These are phyloP conservation scores for Ceratocystis albifundus DNA, from an alignment of 2,329 filamentous ascomycete genomes.

Conservation along the genomic window DNA sequence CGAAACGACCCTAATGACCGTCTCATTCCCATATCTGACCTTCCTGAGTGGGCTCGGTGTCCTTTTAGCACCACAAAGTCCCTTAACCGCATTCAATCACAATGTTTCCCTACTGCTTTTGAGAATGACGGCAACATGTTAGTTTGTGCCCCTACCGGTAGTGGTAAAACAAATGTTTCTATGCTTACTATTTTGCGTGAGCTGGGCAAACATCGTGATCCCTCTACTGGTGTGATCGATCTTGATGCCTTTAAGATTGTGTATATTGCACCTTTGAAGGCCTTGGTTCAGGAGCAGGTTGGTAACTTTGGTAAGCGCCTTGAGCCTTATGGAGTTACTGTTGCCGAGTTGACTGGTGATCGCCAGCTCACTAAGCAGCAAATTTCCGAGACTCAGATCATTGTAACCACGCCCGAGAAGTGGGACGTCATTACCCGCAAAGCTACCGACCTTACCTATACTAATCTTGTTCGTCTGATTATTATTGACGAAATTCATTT, in stretches of 20 bases:
- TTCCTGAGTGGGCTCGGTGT: constrained; percentile 81
- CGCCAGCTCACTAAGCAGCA: constrained; percentile 97
- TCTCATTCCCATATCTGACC: constrained; percentile 70
- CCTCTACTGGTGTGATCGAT: constrained; percentile 83
- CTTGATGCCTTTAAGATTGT: constrained; percentile 97
- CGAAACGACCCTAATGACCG: constrained; percentile 68
- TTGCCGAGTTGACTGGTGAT: constrained; percentile 94
- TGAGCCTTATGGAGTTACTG: constrained; percentile 79
- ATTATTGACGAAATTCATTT: constrained; percentile 98
- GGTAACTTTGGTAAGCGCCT: constrained; percentile 91
- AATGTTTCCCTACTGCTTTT: constrained; percentile 83
- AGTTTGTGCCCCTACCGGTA: constrained; percentile 91
- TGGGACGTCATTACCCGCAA: constrained; percentile 99
- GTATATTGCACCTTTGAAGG: constrained; percentile 92
- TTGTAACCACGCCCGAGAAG: constrained; percentile 96
- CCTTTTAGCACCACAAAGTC: constrained; percentile 80
- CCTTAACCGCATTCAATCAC: constrained; percentile 90
- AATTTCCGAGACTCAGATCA: constrained; percentile 94
- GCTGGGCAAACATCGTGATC: constrained; percentile 87
- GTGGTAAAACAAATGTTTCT: constrained; percentile 95
- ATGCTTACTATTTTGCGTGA: constrained; percentile 95
- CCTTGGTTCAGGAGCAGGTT: constrained; percentile 92
- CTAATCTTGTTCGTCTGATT: constrained; percentile 86
- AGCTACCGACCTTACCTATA: constrained; percentile 92
- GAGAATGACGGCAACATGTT: constrained; percentile 94